A percentile compares a stretch with the other conserved stretches of the same genome.
phyloP scores from a whole-genome alignment of 441 rosid genomes.

The Dalechampia spathulata region DNA sequence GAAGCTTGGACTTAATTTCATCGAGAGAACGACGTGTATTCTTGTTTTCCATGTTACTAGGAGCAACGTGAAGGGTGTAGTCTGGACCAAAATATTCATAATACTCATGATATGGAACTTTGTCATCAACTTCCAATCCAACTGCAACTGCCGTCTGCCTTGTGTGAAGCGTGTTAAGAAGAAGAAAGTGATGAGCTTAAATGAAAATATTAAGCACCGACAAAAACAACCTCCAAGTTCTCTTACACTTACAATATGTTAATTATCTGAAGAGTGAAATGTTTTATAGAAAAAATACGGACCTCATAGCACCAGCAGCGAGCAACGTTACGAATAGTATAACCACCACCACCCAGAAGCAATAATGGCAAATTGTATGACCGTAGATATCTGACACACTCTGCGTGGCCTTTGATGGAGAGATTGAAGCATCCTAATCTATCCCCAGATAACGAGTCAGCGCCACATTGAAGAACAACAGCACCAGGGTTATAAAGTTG shows the following conservation, averaged over 20 bases:
- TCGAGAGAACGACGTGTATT: conserved; percentile 52
- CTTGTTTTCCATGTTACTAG: conserved; percentile 83
- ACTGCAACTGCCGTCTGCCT: conserved; percentile 71
- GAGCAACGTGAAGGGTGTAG: conserved; percentile 72
- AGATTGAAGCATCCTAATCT: conserved; percentile 76
- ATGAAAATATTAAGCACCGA: too few species aligned
- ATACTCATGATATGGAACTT: conserved; percentile 78
- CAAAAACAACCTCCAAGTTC: too few species aligned
- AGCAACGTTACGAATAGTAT: conserved; percentile 71
- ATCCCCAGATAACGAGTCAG: conserved; percentile 75
- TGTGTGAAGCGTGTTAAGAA: background rate
- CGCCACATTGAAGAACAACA: conserved; percentile 71
- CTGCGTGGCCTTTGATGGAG: conserved; percentile 77
- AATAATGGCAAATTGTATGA: conserved; percentile 69
- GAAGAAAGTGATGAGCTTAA: background rate
- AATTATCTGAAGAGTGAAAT: background rate
- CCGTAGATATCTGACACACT: conserved; percentile 68
- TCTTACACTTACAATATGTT: background rate
- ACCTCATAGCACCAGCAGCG: conserved; percentile 90
- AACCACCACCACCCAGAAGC: conserved; percentile 72
- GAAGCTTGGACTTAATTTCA: conserved; percentile 56
- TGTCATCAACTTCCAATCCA: conserved; percentile 70
- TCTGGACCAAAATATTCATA: conserved; percentile 79
- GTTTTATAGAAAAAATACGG: conserved; percentile 1
- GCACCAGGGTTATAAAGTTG: conserved; percentile 69